Evolutionary conservation across 2,329 filamentous ascomycete genomes (phyloP).

Genomic region (Cladosporium sp.): DNA sequence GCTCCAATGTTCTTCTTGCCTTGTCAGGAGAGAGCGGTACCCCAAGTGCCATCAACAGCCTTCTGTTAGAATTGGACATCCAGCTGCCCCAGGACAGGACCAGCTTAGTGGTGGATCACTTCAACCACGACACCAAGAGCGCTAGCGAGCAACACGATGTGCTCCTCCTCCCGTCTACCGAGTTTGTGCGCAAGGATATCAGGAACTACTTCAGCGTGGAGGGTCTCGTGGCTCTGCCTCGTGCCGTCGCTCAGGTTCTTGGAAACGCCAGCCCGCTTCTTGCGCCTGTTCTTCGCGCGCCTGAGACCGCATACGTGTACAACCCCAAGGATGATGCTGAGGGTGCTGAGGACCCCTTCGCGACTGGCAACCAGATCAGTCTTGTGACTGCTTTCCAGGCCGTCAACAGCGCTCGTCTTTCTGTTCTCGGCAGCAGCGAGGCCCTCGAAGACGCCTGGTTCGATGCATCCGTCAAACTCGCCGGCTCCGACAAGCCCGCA

Average conservation of each 20-base stretch:
- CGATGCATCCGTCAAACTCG: conserved; percentile 65
- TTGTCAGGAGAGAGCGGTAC: conserved; percentile 68
- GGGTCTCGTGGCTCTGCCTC: conserved; percentile 73
- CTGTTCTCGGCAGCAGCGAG: conserved; percentile 79
- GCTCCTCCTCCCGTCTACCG: conserved; percentile 68
- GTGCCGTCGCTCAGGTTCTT: conserved; percentile 73
- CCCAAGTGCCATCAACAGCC: conserved; percentile 67
- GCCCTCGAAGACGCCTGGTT: conserved; percentile 88
- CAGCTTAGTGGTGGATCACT: conserved; percentile 86
- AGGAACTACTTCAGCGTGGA: conserved; percentile 72
- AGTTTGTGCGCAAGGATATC: conserved; percentile 60
- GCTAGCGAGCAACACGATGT: conserved; percentile 84
- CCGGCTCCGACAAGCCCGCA: conserved; percentile 47
- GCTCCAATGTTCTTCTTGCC: conserved; percentile 86
- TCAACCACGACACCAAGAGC: conserved; percentile 77
- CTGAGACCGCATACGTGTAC: conserved; percentile 84
- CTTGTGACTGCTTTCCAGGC: conserved; percentile 85
- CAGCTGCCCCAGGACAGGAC: conserved; percentile 80
- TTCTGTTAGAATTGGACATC: conserved; percentile 86
- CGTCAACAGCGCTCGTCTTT: conserved; percentile 86
- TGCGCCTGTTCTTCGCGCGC: conserved; percentile 75
- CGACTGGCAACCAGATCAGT: conserved; percentile 74
- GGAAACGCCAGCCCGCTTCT: conserved; percentile 71
- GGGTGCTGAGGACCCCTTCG: conserved; percentile 74
- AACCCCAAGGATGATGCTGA: conserved; percentile 79